Base-by-base conservation (phyloP, 495 filamentous ascomycete species). In the Neurospora cerealis region DNA sequence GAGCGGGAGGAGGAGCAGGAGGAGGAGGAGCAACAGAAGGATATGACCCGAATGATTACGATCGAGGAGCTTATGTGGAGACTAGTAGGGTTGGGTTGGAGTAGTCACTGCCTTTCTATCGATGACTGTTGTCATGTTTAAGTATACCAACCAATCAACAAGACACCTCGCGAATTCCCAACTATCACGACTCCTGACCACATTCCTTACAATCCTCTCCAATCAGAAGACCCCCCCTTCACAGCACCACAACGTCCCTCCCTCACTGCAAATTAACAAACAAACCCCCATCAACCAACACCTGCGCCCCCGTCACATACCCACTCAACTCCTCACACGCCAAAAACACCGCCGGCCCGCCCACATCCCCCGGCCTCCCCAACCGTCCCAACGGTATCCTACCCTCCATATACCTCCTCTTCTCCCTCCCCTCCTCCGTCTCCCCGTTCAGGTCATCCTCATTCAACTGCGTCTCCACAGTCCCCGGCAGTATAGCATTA, bases 401-500 rank as follows among this genome's bases (percentile, higher is more conserved):
- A 2, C 88, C 90, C 82, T 97, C 93, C 91, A 95, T 96, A 82
- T 96, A 96, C 78, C 73, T 80, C 76, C 90, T 83, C 89, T 97
- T 97, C 73, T 77, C 86, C 28, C 13, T 15, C 5, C 28, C 32
- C 3, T 9, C 13, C 7, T 9, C 15, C 28, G 15, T 15, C 3
- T 10, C 28, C 32, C 91, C 86, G 71, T 79, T 85, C 79, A 97
- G 83, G 83, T 97, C 94, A 78, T 88, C 88, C 80, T 95, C 93
- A 81, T 96, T 97, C 71, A 97, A 80, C 87, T 94, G 93, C 42
- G 94, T 97, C 78, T 88, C 86, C 73, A 97, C 91, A 1, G 94
- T 97, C 4, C 94, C 94, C 15, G 94, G 94, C 73, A 97, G 78
- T 38, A 97, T 82, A 17, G 94, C 93, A 81, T 97, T 97, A 77